Conservation (phyloP, 495 filamentous ascomycete genomes). For the Penicillium maclennaniae region DNA sequence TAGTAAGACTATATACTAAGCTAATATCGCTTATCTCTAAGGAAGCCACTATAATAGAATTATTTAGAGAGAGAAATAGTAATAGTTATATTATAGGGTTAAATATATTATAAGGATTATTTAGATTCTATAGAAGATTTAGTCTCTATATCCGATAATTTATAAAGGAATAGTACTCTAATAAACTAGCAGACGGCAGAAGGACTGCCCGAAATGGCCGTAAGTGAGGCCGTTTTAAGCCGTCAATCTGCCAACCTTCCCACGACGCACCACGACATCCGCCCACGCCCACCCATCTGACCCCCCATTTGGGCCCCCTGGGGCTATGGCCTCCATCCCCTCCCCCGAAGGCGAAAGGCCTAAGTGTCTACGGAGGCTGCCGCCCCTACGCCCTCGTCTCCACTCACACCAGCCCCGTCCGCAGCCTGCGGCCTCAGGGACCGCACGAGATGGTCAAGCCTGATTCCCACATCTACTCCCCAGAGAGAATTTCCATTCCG, state of each 20-base stretch:
- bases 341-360: too few species aligned
- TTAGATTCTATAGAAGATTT: too few species aligned
- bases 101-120: too few species aligned
- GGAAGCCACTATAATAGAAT: too few species aligned
- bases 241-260: constrained; percentile 8
- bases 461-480: constrained; percentile 3
- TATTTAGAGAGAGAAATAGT: too few species aligned
- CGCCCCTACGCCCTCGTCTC: background rate
- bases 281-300: background rate
- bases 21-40: too few species aligned
- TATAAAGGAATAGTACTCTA: too few species aligned
- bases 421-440: constrained; percentile 2
- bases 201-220: constrained; percentile 15
- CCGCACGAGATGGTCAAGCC: background rate
- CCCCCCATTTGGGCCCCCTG: background rate
- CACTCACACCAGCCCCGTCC: background rate
- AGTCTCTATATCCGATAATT: too few species aligned
- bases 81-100: too few species aligned
- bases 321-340: too few species aligned
- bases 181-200: constrained; percentile 19
- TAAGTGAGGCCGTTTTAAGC: constrained; percentile 19
- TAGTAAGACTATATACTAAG: too few species aligned
- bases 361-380: too few species aligned
- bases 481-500: background rate
- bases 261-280: constrained; percentile 1